Evolutionary conservation across 2,329 filamentous ascomycete genomes (phyloP).

Genomic region (Pseudocercospora macadamiae): DNA sequence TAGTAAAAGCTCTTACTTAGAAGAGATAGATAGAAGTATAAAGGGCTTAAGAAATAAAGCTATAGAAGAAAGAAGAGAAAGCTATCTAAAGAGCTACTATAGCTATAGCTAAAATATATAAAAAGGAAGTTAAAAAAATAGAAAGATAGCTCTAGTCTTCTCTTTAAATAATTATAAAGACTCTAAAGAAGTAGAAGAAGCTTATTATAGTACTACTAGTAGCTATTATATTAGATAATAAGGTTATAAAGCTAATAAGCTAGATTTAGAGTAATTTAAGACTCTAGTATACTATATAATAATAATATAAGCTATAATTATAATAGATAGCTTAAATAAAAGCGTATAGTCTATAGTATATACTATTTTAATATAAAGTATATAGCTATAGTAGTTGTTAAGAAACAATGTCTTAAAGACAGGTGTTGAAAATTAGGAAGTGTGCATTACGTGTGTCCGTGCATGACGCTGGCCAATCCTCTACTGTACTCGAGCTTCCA

Average conservation of each 20-base stretch:
- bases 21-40: too few relatives aligned
- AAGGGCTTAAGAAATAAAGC: too few relatives aligned
- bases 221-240: not conserved
- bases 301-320: not conserved
- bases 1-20: too few relatives aligned
- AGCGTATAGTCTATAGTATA: not conserved
- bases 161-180: too few relatives aligned
- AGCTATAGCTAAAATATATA: too few relatives aligned
- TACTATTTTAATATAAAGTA: not conserved
- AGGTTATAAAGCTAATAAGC: not conserved
- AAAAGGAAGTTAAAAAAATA: too few relatives aligned
- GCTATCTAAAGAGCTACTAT: too few relatives aligned
- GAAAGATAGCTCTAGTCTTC: too few relatives aligned
- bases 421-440: not conserved
- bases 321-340: not conserved
- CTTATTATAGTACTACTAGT: not conserved
- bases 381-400: not conserved
- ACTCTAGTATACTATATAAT: not conserved
- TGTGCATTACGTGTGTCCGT: too few relatives aligned
- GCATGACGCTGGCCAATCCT: too few relatives aligned
- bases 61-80: too few relatives aligned
- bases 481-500: constrained; percentile 1
- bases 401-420: not conserved
- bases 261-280: not conserved
- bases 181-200: not conserved